Percentiles rank a stretch among this genome's conserved stretches.
These are phyloP conservation scores for Musa schizocarpa DNA, from an alignment of 176 grass and related monocot species.

Conservation along the genomic window DNA sequence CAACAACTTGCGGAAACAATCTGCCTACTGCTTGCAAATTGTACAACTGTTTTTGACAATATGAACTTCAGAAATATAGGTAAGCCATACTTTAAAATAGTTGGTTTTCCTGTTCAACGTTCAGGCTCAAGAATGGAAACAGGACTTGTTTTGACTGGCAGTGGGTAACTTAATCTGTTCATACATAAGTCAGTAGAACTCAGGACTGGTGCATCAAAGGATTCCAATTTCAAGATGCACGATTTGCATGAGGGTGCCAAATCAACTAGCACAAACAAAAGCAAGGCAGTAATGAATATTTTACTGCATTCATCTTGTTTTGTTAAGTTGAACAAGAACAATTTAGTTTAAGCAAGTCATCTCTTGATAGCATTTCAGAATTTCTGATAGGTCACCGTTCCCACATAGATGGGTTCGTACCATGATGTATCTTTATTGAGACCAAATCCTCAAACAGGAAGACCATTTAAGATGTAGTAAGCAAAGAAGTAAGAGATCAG, in stretches of 20 bases:
- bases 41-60: background rate
- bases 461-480: background rate
- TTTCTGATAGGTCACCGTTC: background rate
- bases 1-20: background rate
- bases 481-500: background rate
- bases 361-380: background rate
- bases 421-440: background rate
- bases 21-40: background rate
- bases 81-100: too few relatives aligned
- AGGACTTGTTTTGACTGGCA: too few relatives aligned
- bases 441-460: background rate
- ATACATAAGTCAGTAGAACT: too few relatives aligned
- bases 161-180: too few relatives aligned
- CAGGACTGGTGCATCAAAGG: too few relatives aligned
- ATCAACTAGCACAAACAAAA: background rate
- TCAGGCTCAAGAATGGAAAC: too few relatives aligned
- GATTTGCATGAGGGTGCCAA: too few relatives aligned
- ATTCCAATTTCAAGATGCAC: too few relatives aligned
- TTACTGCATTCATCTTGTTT: background rate
- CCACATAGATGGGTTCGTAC: background rate
- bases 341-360: too few relatives aligned
- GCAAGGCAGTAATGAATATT: background rate
- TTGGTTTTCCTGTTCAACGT: too few relatives aligned
- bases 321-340: background rate
- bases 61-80: background rate